Conservation (phyloP, 139 green algal species). For the Chlamydomonas schloesseri region DNA sequence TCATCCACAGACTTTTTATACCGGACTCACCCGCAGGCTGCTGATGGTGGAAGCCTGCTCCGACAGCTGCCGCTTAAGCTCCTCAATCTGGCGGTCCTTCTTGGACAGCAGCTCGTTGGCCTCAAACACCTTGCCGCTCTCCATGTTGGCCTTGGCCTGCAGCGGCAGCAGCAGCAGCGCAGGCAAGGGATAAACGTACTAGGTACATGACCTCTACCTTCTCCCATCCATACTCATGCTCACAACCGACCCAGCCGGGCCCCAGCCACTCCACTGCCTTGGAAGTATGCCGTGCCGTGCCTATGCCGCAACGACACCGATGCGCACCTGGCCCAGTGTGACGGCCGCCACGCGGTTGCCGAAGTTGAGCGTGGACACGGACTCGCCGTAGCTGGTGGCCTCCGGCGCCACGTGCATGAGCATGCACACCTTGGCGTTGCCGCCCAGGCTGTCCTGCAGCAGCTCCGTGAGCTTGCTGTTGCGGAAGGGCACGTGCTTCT, state of each 20-base stretch:
- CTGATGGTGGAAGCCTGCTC: not conserved
- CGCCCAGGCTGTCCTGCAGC: slow-evolving; percentile 83
- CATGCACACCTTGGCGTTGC: slow-evolving; percentile 88
- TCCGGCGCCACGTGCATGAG: slow-evolving; percentile 94
- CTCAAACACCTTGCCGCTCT: slow-evolving; percentile 73
- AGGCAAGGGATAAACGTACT: not conserved
- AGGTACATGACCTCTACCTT: no score
- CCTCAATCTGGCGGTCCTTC: not conserved
- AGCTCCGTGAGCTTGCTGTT: slow-evolving; percentile 95
- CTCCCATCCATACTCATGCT: not conserved
- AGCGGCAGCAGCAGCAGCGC: not conserved
- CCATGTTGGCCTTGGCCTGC: slow-evolving; percentile 74
- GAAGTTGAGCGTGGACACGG: slow-evolving; percentile 91
- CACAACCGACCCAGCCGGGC: not conserved
- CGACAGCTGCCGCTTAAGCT: slow-evolving; percentile 14
- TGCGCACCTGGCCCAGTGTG: slow-evolving; percentile 87
- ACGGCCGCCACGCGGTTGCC: slow-evolving; percentile 87
- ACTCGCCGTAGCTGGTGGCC: slow-evolving; percentile 75
- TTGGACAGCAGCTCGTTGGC: slow-evolving; percentile 51
- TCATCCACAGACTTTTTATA: no score
- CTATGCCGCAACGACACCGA: no score
- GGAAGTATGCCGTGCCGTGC: no score
- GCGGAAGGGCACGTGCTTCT: slow-evolving; percentile 87
- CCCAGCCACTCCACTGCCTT: no score
- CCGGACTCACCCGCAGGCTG: not conserved